Evolutionary conservation across 306 rosid species (phyloP).

Genomic region (Malus sylvestris): DNA sequence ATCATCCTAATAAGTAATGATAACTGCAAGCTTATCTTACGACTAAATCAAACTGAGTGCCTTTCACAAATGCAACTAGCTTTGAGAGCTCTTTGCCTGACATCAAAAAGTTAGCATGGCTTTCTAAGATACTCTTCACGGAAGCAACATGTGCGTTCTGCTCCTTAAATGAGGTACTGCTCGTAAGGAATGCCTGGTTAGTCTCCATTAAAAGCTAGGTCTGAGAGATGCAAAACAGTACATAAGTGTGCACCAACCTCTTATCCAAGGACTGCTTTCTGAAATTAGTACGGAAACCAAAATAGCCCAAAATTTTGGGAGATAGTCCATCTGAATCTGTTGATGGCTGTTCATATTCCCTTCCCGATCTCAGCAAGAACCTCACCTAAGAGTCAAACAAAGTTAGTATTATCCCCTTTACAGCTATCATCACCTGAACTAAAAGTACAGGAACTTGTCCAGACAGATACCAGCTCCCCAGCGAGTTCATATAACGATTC

Average conservation of each 20-base stretch:
- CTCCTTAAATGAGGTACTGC: conserved; percentile 79
- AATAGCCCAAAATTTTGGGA: conserved; percentile 89
- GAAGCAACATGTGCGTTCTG: conserved; percentile 84
- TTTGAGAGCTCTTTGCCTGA: conserved; percentile 92
- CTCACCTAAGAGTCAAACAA: conserved; percentile 61
- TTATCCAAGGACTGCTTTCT: conserved; percentile 63
- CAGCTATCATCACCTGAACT: conserved; percentile 8
- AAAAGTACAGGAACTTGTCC: conserved; percentile 1
- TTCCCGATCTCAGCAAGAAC: conserved; percentile 94
- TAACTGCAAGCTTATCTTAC: conserved; percentile 32
- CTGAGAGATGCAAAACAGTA: conserved; percentile 8
- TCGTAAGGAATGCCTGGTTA: conserved; percentile 16
- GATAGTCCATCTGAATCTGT: conserved; percentile 64
- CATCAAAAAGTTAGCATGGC: conserved; percentile 93
- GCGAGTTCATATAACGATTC: conserved; percentile 97
- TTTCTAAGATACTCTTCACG: conserved; percentile 84
- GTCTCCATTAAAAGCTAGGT: conserved; percentile 14
- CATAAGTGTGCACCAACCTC: conserved; percentile 38
- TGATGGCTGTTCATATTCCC: conserved; percentile 71
- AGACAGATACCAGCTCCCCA: conserved; percentile 77
- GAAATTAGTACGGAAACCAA: conserved; percentile 65
- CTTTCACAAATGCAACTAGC: conserved; percentile 96
- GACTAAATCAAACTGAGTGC: conserved; percentile 98
- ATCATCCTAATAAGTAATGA: background rate
- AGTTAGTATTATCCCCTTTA: conserved; percentile 10